Conservation (phyloP, 2,329 filamentous ascomycete genomes). For the Penicillium palitans region DNA sequence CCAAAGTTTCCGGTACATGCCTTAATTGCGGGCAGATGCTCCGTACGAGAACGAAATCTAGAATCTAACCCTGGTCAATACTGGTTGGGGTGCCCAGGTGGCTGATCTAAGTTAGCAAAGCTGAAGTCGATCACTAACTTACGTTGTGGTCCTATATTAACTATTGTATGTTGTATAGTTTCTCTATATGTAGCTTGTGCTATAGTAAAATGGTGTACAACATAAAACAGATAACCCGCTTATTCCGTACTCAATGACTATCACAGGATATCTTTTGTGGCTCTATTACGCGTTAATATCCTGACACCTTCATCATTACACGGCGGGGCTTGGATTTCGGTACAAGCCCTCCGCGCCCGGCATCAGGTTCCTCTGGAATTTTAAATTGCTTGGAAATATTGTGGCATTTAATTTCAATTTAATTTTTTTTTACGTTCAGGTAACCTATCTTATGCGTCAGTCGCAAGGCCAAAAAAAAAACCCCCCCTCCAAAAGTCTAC, state of each 20-base stretch:
- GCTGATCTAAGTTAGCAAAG: constrained; percentile 12
- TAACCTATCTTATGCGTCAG: constrained; percentile 24
- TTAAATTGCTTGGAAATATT: constrained; percentile 1
- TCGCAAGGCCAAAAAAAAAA: neutral
- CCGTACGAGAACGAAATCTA: neutral
- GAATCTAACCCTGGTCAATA: neutral
- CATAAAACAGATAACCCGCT: neutral
- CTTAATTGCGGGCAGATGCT: neutral
- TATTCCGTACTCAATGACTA: constrained; percentile 7
- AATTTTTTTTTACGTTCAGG: neutral
- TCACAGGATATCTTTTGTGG: constrained; percentile 2
- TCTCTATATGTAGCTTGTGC: neutral
- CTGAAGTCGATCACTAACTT: constrained; percentile 14
- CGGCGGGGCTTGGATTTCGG: constrained; percentile 19
- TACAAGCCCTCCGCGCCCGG: constrained; percentile 8
- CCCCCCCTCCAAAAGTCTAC: neutral
- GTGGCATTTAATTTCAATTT: neutral
- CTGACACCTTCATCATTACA: constrained; percentile 19
- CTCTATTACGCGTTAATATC: constrained; percentile 2
- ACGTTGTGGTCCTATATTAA: neutral
- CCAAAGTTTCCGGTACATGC: constrained; percentile 1
- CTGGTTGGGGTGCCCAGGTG: neutral
- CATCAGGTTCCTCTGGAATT: constrained; percentile 13
- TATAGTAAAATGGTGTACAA: neutral
- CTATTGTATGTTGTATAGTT: neutral